phyloP scores from a whole-genome alignment of 2,329 filamentous ascomycete genomes.

The Clonostachys byssicola region DNA sequence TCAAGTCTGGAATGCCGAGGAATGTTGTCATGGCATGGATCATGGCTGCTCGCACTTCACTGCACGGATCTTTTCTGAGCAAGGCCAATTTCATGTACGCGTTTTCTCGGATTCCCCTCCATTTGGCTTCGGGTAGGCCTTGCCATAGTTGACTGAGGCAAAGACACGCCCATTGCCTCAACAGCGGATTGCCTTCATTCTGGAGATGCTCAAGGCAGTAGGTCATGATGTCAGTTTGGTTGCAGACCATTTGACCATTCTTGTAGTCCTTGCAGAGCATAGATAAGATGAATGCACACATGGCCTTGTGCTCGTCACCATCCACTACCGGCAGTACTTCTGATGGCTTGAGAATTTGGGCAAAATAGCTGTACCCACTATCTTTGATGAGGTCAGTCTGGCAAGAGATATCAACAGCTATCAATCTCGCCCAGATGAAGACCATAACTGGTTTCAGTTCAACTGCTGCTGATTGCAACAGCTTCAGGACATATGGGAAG shows the following conservation, averaged over 20 bases:
- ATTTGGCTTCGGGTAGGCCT: conserved; percentile 88
- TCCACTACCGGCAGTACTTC: conserved; percentile 83
- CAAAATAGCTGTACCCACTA: conserved; percentile 96
- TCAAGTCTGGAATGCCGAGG: conserved; percentile 87
- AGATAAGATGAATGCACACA: conserved; percentile 97
- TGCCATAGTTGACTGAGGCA: conserved; percentile 95
- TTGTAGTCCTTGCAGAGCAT: conserved; percentile 96
- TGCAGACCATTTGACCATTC: conserved; percentile 86
- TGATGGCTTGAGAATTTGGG: conserved; percentile 81
- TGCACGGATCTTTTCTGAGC: conserved; percentile 78
- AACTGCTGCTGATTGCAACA: conserved; percentile 89
- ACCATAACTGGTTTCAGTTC: conserved; percentile 99
- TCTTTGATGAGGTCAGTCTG: conserved; percentile 94
- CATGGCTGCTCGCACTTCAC: conserved; percentile 91
- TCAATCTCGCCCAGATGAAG: conserved; percentile 95
- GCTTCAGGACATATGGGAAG: conserved; percentile 96
- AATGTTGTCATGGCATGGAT: conserved; percentile 92
- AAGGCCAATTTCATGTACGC: conserved; percentile 79
- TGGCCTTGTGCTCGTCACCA: conserved; percentile 90
- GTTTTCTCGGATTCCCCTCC: conserved; percentile 86
- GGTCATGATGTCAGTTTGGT: conserved; percentile 85
- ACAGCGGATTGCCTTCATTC: conserved; percentile 80
- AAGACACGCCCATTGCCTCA: conserved; percentile 93
- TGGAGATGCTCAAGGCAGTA: conserved; percentile 80
- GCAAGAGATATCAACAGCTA: conserved; percentile 91